These are phyloP conservation scores for Aspergillus kassunensis DNA, from an alignment of 495 filamentous ascomycete species.

Conservation along the genomic window DNA sequence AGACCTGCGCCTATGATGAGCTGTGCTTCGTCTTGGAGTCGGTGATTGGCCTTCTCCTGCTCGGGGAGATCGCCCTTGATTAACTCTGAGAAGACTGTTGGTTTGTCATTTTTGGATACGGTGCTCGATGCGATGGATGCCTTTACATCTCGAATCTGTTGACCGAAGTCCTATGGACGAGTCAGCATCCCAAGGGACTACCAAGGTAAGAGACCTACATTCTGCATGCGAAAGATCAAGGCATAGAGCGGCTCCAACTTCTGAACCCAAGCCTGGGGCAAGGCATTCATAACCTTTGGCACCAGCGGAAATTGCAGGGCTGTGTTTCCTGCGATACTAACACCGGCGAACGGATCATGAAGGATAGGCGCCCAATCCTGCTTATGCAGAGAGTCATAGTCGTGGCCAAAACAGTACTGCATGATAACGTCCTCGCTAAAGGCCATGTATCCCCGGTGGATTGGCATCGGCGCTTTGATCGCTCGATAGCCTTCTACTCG, in stretches of 20 bases:
- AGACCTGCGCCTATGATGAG: background rate
- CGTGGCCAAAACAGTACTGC: conserved; percentile 5
- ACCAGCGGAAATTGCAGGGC: background rate
- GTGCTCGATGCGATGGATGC: background rate
- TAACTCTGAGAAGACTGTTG: background rate
- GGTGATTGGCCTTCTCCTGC: background rate
- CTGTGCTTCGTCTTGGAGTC: conserved; percentile 4
- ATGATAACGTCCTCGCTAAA: conserved; percentile 6
- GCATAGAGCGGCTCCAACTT: conserved; percentile 2
- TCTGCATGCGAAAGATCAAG: conserved; percentile 4
- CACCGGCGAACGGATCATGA: background rate
- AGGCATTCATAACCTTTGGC: background rate
- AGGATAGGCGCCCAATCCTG: background rate
- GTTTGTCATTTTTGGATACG: background rate
- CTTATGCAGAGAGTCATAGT: background rate
- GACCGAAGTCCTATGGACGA: background rate
- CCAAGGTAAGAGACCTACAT: background rate
- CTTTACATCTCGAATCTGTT: background rate
- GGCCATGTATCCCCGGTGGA: background rate
- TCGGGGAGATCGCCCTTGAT: background rate
- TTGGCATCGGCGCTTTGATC: background rate
- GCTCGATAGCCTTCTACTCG: background rate
- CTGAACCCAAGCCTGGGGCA: background rate
- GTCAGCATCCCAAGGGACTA: background rate
- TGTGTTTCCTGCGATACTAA: background rate